Conservation (phyloP, 2,329 filamentous ascomycete genomes). For the Colletotrichum falcatum region DNA sequence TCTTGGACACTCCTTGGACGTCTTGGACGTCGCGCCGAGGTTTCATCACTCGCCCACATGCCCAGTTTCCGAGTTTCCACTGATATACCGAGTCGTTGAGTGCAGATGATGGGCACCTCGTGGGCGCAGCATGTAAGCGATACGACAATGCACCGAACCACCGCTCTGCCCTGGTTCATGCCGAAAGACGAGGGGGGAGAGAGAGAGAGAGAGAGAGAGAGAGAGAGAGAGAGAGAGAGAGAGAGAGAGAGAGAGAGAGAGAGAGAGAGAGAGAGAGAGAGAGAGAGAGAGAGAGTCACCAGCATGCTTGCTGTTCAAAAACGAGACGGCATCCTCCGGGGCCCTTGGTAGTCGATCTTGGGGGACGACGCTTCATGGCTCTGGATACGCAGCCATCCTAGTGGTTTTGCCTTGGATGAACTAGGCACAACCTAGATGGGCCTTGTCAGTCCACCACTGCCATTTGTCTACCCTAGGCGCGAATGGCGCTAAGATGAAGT, state of each 20-base stretch:
- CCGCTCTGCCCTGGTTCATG: neutral
- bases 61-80: too few relatives aligned
- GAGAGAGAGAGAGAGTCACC: neutral
- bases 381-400: neutral
- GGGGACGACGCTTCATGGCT: constrained; percentile 4
- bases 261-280: neutral
- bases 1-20: constrained; percentile 2
- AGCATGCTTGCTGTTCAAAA: constrained; percentile 14
- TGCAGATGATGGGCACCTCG: constrained; percentile 1
- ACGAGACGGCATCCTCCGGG: constrained; percentile 3
- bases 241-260: neutral
- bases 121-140: constrained; percentile 10
- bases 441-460: constrained; percentile 9
- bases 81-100: neutral
- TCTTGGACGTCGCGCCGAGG: constrained; percentile 1
- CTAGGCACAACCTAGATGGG: constrained; percentile 19
- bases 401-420: constrained; percentile 1
- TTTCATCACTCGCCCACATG: constrained; percentile 16
- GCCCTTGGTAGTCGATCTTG: neutral
- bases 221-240: neutral
- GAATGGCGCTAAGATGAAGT: constrained; percentile 10
- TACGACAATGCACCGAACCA: neutral
- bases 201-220: neutral
- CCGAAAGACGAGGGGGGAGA: neutral
- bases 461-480: neutral